Evolutionary conservation across 768 basidiomycete genomes (phyloP), one percentile per base, ranked within the genome.

Genomic region (Ephemerocybe angulata): DNA sequence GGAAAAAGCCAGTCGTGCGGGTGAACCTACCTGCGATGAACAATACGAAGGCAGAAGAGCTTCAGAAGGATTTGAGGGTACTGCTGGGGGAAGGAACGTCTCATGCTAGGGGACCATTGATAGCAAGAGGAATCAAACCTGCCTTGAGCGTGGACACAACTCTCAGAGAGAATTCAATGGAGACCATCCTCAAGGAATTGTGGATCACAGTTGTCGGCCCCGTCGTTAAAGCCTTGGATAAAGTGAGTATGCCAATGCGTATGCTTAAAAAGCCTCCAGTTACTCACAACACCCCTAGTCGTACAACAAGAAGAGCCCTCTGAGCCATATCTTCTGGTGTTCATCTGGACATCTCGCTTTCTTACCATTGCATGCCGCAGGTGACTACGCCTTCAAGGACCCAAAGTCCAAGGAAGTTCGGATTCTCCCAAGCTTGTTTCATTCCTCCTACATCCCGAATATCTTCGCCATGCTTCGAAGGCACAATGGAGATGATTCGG

Each of bases 361-460:
- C 35, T 24, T 54, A n/a, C 53, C 53, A 6, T 30, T 55, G 1
- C 53, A 55, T 43, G 54, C 53, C 3, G 53, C 57, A 21, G 57
- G 53, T 3, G 22, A 43, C 19, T 58, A 58, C 28, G 29, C 11
- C 15, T 4, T 8, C 4, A 40, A 4, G n/a, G 56, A 19, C 15
- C 38, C 13, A 1, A 17, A 19, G 12, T 21, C 10, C 19, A 40
- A 53, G 28, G n/a, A n/a, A n/a, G 24, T 29, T 21, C 48, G 15
- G 51, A 50, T 49, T 35, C n/a, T 22, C n/a, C n/a, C n/a, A n/a
- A n/a, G n/a, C n/a, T n/a, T n/a, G n/a, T 47, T 55, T 17, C 38
- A 43, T n/a, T 43, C 54, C 8, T 55, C 54, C 19, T 55, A 55
- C 37, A 43, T 43, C 33, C 54, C 54, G 5, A 50, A 29, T 17